Conservation (phyloP, 441 rosid genomes). For the Euphorbia celastroides region DNA sequence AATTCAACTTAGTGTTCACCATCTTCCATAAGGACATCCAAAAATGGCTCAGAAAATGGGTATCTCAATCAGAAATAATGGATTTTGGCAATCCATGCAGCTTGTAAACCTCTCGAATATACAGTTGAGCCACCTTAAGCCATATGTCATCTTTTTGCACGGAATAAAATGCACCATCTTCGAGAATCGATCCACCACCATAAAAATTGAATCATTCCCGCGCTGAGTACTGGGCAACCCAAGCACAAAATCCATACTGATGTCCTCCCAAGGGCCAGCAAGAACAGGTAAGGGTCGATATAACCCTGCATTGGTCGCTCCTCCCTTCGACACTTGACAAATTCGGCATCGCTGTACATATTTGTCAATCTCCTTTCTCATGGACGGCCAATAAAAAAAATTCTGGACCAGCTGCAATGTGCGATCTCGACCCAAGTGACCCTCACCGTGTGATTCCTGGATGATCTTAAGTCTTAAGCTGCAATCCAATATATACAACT, state of each 20-base stretch:
- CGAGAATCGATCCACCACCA: neutral
- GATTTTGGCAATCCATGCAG: no score
- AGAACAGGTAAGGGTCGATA: constrained; percentile 2
- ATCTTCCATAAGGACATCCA: neutral
- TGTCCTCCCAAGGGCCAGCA: neutral
- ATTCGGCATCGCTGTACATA: neutral
- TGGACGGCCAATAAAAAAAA: neutral
- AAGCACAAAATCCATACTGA: constrained; percentile 12
- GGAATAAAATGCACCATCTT: neutral
- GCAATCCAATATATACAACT: no score
- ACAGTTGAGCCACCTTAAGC: no score
- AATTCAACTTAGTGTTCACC: neutral
- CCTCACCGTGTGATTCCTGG: no score
- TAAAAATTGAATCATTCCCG: constrained; percentile 9
- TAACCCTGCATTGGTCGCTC: constrained; percentile 7
- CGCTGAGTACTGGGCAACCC: neutral
- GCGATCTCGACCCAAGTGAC: no score
- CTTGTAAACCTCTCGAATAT: no score
- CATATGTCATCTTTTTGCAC: no score
- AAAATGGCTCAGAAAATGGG: constrained; percentile 15
- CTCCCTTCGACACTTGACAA: neutral
- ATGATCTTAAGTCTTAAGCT: no score
- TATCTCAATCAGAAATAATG: no score
- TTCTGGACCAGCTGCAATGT: neutral
- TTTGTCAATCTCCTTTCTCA: neutral